phyloP scores from a whole-genome alignment of 768 basidiomycete species.

The Boletellus sp. region DNA sequence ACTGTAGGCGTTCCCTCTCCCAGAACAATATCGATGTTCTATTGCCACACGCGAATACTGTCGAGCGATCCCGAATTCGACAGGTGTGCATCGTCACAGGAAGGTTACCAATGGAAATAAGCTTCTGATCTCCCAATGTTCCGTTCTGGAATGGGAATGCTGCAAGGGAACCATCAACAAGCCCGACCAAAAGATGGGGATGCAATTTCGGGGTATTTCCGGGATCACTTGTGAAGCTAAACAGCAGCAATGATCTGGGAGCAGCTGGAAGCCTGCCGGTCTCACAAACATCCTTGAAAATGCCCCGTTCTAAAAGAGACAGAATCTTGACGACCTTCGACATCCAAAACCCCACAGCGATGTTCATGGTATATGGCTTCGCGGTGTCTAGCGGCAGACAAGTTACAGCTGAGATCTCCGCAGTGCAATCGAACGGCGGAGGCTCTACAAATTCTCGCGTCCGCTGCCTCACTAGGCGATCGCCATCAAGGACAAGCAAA shows the following conservation, averaged over 20 bases:
- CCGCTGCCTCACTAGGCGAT: constrained; percentile 31
- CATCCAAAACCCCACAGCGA: constrained; percentile 77
- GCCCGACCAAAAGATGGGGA: constrained; percentile 66
- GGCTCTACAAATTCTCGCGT: constrained; percentile 23
- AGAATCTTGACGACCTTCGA: constrained; percentile 61
- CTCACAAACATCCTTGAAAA: constrained; percentile 23
- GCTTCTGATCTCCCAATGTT: constrained; percentile 46
- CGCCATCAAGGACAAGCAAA: constrained; percentile 46
- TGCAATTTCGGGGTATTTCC: constrained; percentile 35
- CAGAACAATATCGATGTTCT: constrained; percentile 66
- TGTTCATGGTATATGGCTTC: constrained; percentile 43
- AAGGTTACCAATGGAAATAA: constrained; percentile 59
- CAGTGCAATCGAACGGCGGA: constrained; percentile 13
- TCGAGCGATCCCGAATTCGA: constrained; percentile 46
- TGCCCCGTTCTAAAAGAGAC: constrained; percentile 22
- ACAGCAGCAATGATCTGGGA: constrained; percentile 45
- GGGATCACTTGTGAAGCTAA: constrained; percentile 52
- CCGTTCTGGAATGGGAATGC: constrained; percentile 47
- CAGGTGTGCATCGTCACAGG: constrained; percentile 63
- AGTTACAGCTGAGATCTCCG: constrained; percentile 70
- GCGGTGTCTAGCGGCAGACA: constrained; percentile 52
- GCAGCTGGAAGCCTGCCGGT: constrained; percentile 38
- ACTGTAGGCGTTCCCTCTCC: constrained; percentile 59
- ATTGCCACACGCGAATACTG: constrained; percentile 71
- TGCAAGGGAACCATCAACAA: constrained; percentile 71